Evolutionary conservation across 495 filamentous ascomycete genomes (phyloP).

Genomic region (Chaetomium tenue): DNA sequence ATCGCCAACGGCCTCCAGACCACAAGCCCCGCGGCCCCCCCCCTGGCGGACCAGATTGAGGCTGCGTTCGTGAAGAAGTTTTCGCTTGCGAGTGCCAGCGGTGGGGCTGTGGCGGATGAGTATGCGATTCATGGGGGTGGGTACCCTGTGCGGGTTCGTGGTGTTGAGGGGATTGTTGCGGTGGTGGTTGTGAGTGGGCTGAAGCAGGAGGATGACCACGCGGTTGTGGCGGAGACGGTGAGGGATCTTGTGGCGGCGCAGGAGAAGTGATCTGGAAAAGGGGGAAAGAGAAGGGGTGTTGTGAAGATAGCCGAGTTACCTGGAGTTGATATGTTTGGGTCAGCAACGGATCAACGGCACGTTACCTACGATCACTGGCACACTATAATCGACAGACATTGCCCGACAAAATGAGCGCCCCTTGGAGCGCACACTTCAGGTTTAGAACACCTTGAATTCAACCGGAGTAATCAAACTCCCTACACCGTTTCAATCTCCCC

Average conservation of each 20-base stretch:
- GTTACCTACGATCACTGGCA: too few species aligned
- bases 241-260: constrained; percentile 5
- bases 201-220: constrained; percentile 76
- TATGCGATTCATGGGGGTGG: constrained; percentile 78
- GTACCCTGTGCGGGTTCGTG: constrained; percentile 64
- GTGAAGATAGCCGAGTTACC: too few species aligned
- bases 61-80: constrained; percentile 22
- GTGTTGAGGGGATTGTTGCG: constrained; percentile 69
- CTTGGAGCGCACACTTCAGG: too few species aligned
- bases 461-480: too few species aligned
- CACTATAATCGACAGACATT: too few species aligned
- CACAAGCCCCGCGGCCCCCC: too few species aligned
- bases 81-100: constrained; percentile 4
- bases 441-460: too few species aligned
- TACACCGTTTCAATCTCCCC: too few species aligned
- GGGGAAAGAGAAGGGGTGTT: too few species aligned
- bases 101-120: constrained; percentile 10
- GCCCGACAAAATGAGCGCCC: too few species aligned
- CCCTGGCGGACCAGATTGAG: constrained; percentile 5
- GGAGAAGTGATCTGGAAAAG: not conserved
- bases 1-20: constrained; percentile 26
- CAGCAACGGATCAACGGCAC: too few species aligned
- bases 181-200: constrained; percentile 74
- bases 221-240: constrained; percentile 59
- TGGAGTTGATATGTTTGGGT: too few species aligned